Evolutionary conservation across 371 early-diverging fungal genomes (phyloP).

Genomic region (Synchytrium microbalum): DNA sequence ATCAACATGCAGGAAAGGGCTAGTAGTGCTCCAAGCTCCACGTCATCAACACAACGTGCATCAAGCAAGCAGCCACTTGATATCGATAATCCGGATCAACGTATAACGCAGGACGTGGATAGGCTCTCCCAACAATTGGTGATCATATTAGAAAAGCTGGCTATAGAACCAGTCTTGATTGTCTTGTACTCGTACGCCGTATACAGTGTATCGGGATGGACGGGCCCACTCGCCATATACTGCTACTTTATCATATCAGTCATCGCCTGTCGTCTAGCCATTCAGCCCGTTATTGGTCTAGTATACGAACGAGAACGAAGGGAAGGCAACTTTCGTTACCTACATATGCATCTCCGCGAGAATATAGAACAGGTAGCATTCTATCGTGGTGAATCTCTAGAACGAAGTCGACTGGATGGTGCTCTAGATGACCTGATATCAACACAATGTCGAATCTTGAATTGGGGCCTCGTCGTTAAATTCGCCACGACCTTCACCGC

Average conservation of each 20-base stretch:
- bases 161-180: conserved; percentile 69
- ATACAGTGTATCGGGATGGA: conserved; percentile 57
- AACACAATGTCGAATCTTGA: conserved; percentile 52
- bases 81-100: conserved; percentile 63
- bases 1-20: not conserved
- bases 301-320: conserved; percentile 66
- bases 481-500: conserved; percentile 58
- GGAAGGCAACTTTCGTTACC: conserved; percentile 70
- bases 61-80: not conserved
- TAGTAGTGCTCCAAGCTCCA: not conserved
- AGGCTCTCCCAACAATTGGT: conserved; percentile 51
- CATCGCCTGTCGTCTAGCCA: conserved; percentile 46
- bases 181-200: conserved; percentile 68
- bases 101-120: conserved; percentile 84
- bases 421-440: conserved; percentile 45
- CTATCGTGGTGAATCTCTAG: conserved; percentile 60
- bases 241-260: conserved; percentile 64
- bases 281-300: conserved; percentile 65
- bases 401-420: conserved; percentile 43
- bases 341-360: conserved; percentile 64
- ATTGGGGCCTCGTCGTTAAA: conserved; percentile 54
- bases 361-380: conserved; percentile 76
- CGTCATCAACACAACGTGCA: not conserved
- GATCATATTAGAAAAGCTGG: conserved; percentile 54
- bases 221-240: conserved; percentile 65